Evolutionary conservation across 352 stramenopile genomes (phyloP).

Genomic region (Phytopythium kandeliae): DNA sequence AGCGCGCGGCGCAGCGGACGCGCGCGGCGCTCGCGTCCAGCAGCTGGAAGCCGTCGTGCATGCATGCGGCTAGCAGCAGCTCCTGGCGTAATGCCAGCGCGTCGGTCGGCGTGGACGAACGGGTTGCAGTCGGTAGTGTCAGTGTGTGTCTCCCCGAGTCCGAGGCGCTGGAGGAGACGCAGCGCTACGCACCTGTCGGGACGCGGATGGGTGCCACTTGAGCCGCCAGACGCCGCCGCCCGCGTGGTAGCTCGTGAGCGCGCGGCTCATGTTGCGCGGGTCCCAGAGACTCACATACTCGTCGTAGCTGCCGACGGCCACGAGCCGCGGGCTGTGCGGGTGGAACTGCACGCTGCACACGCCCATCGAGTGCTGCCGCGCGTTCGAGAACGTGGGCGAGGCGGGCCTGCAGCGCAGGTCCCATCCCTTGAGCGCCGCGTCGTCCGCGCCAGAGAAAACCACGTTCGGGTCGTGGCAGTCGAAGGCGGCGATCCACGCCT

Average conservation of each 20-base stretch:
- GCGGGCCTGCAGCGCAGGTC: constrained; percentile 35
- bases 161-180: too few relatives aligned
- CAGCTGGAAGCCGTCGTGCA: constrained; percentile 86
- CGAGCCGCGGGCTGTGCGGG: constrained; percentile 46
- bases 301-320: constrained; percentile 84
- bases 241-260: constrained; percentile 36
- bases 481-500: constrained; percentile 81
- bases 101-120: too few relatives aligned
- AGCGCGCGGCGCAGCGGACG: constrained; percentile 18
- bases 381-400: constrained; percentile 49
- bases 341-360: constrained; percentile 86
- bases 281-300: constrained; percentile 79
- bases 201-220: constrained; percentile 66
- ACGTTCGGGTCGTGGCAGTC: constrained; percentile 72
- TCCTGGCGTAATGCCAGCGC: constrained; percentile 22
- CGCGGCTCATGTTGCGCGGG: constrained; percentile 46
- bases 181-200: constrained; percentile 48
- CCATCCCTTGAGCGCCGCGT: constrained; percentile 75
- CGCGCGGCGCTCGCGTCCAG: constrained; percentile 16
- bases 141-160: too few relatives aligned
- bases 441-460: constrained; percentile 77
- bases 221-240: constrained; percentile 79
- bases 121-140: too few relatives aligned
- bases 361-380: constrained; percentile 66
- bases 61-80: constrained; percentile 70